Base-by-base conservation (phyloP, 176 grass and related monocot genomes). In the Paspalum vaginatum region DNA sequence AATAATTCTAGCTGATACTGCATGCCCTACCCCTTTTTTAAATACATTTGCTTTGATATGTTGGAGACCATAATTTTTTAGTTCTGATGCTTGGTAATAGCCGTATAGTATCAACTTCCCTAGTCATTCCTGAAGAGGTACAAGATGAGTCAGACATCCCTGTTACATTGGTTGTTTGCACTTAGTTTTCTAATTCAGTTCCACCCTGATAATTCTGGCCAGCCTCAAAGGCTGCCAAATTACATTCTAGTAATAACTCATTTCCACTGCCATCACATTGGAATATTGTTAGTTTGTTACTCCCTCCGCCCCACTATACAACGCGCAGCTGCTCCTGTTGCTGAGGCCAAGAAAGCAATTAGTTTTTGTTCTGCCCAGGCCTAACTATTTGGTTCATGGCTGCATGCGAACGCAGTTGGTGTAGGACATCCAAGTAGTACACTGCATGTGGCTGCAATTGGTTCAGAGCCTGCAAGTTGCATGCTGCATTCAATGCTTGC, bases 81-180 rank as follows among this genome's bases (percentile, higher is more conserved):
- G 26, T 67, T 83, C 64, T 65, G 20, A 72, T 78, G 26, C 11
- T 87, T 82, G 40, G 7, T n/a, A n/a, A n/a, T n/a, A n/a, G n/a
- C n/a, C n/a, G 72, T 54, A 49, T 58, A 26, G 8, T 32, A 73
- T 55, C 39, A 47, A 15, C 16, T 27, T 53, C 1, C 20, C 58
- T 72, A 20, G 49, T 20, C 37, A 5, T 51, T 20, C 42, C 16
- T 59, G 18, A 39, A 41, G 18, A 56, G 15, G 58, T 58, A 32
- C 40, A 75, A 81, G 38, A 81, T 60, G 21, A 54, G 46, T 62
- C 45, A 62, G 60, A 44, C n/a, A 49, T 41, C 17, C 25, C 25
- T 72, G 25, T 55, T 70, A 20, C 16, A 45, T 48, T 65, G 18
- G 18, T 40, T 72, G 8, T 26, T 81, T 8, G 11, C 6, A 38